Percentiles rank a stretch among this genome's conserved stretches.
phyloP scores from a whole-genome alignment of 2,329 filamentous ascomycete species.

The Paramyrothecium roridum region DNA sequence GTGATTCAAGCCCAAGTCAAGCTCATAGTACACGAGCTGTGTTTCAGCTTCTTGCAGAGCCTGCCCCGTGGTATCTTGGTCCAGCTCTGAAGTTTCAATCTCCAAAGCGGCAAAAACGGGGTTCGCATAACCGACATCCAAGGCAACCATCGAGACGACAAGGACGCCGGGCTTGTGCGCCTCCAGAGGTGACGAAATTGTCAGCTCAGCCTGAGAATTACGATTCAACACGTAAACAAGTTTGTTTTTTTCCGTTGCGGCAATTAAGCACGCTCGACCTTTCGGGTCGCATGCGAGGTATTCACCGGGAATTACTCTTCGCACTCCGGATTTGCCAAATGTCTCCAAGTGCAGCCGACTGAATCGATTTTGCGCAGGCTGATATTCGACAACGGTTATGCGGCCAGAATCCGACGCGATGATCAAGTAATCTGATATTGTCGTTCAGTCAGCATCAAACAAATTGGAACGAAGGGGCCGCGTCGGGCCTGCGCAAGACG shows the following conservation, averaged over 20 bases:
- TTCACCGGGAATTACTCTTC: constrained; percentile 90
- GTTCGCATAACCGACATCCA: constrained; percentile 97
- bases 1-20: constrained; percentile 94
- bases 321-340: constrained; percentile 93
- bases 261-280: constrained; percentile 89
- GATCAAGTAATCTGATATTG: constrained; percentile 81
- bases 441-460: constrained; percentile 18
- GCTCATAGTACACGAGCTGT: constrained; percentile 92
- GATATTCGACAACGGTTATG: constrained; percentile 90
- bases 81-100: constrained; percentile 85
- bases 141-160: constrained; percentile 80
- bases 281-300: constrained; percentile 95
- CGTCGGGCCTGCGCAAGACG: constrained; percentile 10
- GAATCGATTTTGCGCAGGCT: constrained; percentile 82
- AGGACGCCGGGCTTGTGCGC: constrained; percentile 91
- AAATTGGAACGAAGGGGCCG: constrained; percentile 17
- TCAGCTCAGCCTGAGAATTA: constrained; percentile 89
- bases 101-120: constrained; percentile 95
- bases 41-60: constrained; percentile 83
- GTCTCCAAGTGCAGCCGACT: constrained; percentile 91
- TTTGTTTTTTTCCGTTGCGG: constrained; percentile 97
- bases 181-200: constrained; percentile 94
- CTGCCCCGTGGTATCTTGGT: constrained; percentile 85
- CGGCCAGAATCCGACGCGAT: constrained; percentile 93
- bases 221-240: constrained; percentile 97